Evolutionary conservation across 176 grass and related monocot species (phyloP).

Genomic region (Phoenix roebelenii): DNA sequence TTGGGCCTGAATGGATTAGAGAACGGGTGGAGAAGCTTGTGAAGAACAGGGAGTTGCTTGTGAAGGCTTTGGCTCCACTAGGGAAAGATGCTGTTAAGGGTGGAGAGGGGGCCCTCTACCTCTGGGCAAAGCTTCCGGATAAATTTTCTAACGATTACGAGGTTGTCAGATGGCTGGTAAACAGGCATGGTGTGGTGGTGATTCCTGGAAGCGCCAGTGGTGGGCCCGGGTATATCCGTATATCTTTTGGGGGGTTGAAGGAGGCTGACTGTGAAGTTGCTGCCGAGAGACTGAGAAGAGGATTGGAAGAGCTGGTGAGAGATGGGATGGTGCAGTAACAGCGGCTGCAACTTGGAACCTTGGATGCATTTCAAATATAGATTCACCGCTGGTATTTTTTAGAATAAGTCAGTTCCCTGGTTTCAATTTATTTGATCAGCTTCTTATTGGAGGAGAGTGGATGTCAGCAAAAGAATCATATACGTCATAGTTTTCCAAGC

Average conservation of each 20-base stretch:
- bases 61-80: slow-evolving; percentile 60
- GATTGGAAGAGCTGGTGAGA: slow-evolving; percentile 65
- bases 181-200: slow-evolving; percentile 56
- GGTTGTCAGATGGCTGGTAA: slow-evolving; percentile 79
- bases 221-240: slow-evolving; percentile 44
- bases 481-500: no score
- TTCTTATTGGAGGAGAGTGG: no score
- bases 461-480: no score
- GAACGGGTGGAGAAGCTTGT: slow-evolving; percentile 57
- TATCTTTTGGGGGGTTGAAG: slow-evolving; percentile 81
- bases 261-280: slow-evolving; percentile 59
- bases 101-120: slow-evolving; percentile 87
- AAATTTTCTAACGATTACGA: slow-evolving; percentile 60
- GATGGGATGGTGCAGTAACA: slow-evolving; percentile 61
- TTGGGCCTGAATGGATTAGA: slow-evolving; percentile 67
- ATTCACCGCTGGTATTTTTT: no score
- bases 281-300: slow-evolving; percentile 39
- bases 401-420: no score
- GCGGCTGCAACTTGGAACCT: not conserved
- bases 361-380: slow-evolving; percentile 8
- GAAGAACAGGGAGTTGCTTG: slow-evolving; percentile 61
- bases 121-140: slow-evolving; percentile 90
- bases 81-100: slow-evolving; percentile 63
- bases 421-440: no score
- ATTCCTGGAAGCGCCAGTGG: slow-evolving; percentile 78